Percentiles rank a stretch among this genome's conserved stretches.
phyloP scores from a whole-genome alignment of 2,329 filamentous ascomycete species.

The Madurella fahalii region DNA sequence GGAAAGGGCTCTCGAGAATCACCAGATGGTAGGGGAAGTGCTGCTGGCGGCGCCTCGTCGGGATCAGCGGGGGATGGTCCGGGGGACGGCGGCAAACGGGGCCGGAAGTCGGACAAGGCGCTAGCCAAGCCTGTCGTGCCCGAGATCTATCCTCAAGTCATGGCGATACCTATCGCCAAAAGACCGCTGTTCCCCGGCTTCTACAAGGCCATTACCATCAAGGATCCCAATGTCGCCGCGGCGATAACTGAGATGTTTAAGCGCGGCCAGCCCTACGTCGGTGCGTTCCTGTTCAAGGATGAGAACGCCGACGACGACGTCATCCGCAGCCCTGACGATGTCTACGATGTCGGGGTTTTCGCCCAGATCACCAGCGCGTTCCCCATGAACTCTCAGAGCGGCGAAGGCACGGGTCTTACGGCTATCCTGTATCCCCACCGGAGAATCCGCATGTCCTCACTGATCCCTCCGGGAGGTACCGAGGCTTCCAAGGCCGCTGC shows the following conservation, averaged over 20 bases:
- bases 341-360: constrained; percentile 94
- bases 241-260: constrained; percentile 97
- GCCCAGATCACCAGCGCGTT: constrained; percentile 97
- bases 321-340: constrained; percentile 84
- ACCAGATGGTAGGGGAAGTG: constrained; percentile 54
- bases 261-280: constrained; percentile 93
- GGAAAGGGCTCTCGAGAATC: constrained; percentile 34
- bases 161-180: constrained; percentile 94
- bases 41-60: constrained; percentile 51
- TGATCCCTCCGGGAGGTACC: constrained; percentile 64
- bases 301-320: constrained; percentile 91
- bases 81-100: constrained; percentile 64
- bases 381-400: constrained; percentile 61
- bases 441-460: constrained; percentile 80
- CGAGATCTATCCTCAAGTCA: constrained; percentile 94
- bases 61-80: constrained; percentile 51
- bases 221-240: constrained; percentile 82
- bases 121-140: constrained; percentile 86
- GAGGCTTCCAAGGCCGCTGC: constrained; percentile 50
- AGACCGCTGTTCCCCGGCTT: constrained; percentile 94
- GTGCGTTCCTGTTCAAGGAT: constrained; percentile 95
- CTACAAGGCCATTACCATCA: constrained; percentile 97
- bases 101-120: constrained; percentile 69
- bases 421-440: constrained; percentile 95
- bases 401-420: constrained; percentile 78